These are phyloP conservation scores for Kwoniella heveanensis DNA, from an alignment of 768 basidiomycete genomes.

Conservation along the genomic window DNA sequence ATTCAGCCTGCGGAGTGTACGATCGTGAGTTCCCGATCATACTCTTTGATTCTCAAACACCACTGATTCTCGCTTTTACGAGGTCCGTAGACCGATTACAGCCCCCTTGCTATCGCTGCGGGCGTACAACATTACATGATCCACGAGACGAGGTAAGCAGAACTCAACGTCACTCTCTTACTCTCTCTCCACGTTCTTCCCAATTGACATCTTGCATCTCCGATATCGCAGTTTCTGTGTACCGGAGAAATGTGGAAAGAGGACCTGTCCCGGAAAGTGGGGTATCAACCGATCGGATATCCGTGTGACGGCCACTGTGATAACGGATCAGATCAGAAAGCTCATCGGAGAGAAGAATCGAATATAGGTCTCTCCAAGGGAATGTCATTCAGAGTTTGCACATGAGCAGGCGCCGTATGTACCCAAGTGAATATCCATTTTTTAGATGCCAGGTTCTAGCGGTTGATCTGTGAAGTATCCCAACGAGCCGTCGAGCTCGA, in stretches of 20 bases:
- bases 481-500: too few relatives aligned
- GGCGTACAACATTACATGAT: constrained; percentile 34
- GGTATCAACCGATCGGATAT: constrained; percentile 27
- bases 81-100: constrained; percentile 31
- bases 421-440: too few relatives aligned
- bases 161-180: background rate
- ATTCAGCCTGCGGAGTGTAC: constrained; percentile 31
- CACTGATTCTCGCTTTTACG: background rate
- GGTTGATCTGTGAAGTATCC: too few relatives aligned
- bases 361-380: too few relatives aligned
- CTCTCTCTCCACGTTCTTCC: background rate
- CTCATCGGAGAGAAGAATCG: constrained; percentile 7
- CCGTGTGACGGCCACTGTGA: constrained; percentile 23
- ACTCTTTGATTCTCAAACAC: too few relatives aligned
- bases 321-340: constrained; percentile 31
- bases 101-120: constrained; percentile 31
- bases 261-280: constrained; percentile 22
- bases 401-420: too few relatives aligned
- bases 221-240: constrained; percentile 31
- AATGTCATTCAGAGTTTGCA: too few relatives aligned
- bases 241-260: constrained; percentile 26
- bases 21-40: constrained; percentile 17
- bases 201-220: too few relatives aligned
- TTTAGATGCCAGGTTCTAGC: too few relatives aligned
- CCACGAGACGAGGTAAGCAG: constrained; percentile 24